Base-by-base conservation (phyloP, 805 yeast species). In the Myxozyma sirexii region DNA sequence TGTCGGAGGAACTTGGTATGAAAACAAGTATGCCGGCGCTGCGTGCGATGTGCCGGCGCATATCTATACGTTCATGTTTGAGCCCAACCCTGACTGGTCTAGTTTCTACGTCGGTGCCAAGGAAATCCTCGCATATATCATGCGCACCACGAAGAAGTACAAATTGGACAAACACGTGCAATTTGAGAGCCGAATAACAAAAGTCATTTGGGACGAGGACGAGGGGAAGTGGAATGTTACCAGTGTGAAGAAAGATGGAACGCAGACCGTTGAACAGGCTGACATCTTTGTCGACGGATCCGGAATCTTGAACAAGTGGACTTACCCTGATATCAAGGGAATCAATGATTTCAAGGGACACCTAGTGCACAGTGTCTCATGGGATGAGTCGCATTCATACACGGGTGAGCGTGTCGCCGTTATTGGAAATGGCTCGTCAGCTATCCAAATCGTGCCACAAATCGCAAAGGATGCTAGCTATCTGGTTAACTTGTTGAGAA, bases 401-500 rank as follows among this genome's bases (percentile, higher is more conserved):
- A 19, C 65, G 61, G 69, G 64, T 39, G 72, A 74, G 57, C 57
- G 60, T 10, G 66, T 72, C 1, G 71, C 72, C 12, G 66, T 74
- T 1, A 64, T 75, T 12, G 78, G 79, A 2, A 68, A 63, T 46
- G 74, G 76, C 12, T 65, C 77, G 3, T 69, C 74, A 15, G 77
- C 75, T 3, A 65, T 71, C 15, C 75, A 73, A 62, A 57, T 70
- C n/a, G 57, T 70, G 31, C 73, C 73, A 10, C 58, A 54, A 24
- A 47, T 71, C 4, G 64, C 55, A n/a, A 46, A 50, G n/a, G 56
- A 64, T n/a, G 71, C 67, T 3, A 62, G 59, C 51, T 59, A 56
- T 8, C 54, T 57, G 46, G 68, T 66, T 60, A 59, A 49, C 57
- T 57, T 21, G 38, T 61, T 57, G 21, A 56, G 63, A 53, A 63